Base-by-base conservation (phyloP, 495 filamentous ascomycete species). In the Bombardia bombarda region DNA sequence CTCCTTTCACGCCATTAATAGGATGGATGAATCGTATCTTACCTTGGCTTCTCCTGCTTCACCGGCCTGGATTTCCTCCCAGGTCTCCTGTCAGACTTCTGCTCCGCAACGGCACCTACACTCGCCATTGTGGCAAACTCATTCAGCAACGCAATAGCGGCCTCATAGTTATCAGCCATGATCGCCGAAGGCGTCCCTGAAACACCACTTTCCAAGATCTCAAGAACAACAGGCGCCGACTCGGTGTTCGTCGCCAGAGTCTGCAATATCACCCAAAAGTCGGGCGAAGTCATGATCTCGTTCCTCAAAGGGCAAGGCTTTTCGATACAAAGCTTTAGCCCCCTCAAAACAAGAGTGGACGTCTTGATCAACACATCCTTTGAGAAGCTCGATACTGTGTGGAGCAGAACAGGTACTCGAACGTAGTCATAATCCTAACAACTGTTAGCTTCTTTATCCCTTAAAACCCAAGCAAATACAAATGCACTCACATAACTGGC, bases 241-340 rank as follows among this genome's bases (percentile, higher is more conserved):
- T 86, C 82, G 12, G 74, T 56, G 34, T 82, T 72, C 7, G 67
- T 65, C 28, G 86, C 77, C 25, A 99, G 69, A 8, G 78, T 79
- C 46, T 86, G 78, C 26, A 99, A 67, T 31, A 95, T 88, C 13
- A 86, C 83, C 92, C 92, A 99, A 62, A 99, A 96, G 52, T 99
- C 93, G 1, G 92, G 92, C 20, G 90, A 95, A 16, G 86, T 89
- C 55, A 90, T 89, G 47, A 97, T 86, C 63, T 96, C 90, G 48
- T 83, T 95, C 43, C 86, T 78, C 17, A 99, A 73, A 19, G 81
- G 79, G 20, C 78, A 78, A 0, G 85, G 77, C 43, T 84, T 77
- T 36, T 80, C 78, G 44, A 90, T 80, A 54, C 92, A 97, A 16
- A 83, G 69, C 21, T 78, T 74, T 12, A 99, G 67, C 2, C 92